Evolutionary conservation across 2,329 filamentous ascomycete genomes (phyloP), one percentile per base, ranked within the genome.

Genomic region (Penicillium expansum): DNA sequence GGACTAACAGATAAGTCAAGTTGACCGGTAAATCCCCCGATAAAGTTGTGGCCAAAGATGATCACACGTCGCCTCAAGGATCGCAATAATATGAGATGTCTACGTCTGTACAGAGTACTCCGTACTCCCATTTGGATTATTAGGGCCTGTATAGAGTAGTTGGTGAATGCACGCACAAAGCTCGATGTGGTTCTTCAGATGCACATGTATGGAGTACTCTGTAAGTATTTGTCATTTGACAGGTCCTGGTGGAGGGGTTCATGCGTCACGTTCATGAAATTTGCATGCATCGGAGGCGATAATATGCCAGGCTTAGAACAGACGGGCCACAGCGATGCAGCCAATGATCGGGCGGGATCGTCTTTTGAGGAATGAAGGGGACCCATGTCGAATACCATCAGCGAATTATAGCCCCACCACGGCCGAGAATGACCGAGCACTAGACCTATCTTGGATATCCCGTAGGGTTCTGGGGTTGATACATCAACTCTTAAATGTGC

Each of bases 311-410:
- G 24, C 20, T 29, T 2, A 11, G 32, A n/a, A 18, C 51, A 27
- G 20, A 22, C 39, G 47, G 39, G 13, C 39, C 6, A 42, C 3
- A n/a, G 0, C n/a, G 33, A 27, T 30, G 20, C 10, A 22, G 20
- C 61, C 62, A 66, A 63, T 66, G n/a, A 66, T 61, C 63, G 52
- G 61, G 1, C 0, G 0, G 6, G 44, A 59, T 64, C 54, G 3
- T 39, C 29, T 41, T 29, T 32, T 13, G 20, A 22, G 27, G 5
- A 22, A 8, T 29, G 39, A 11, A 13, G 24, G 18, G 9, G 3
- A 33, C 18, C 27, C 37, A 29, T n/a, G 16, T 38, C 9, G 6
- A 43, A 13, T 20, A 2, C 2, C 4, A 3, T 33, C 16, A n/a
- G 13, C 56, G n/a, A 61, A 59, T 54, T 37, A 56, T 8, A 52